A percentile compares a stretch with the other conserved stretches of the same genome.
phyloP scores from a whole-genome alignment of 1,284 basidiomycete genomes.

The Microbotryum scabiosae region DNA sequence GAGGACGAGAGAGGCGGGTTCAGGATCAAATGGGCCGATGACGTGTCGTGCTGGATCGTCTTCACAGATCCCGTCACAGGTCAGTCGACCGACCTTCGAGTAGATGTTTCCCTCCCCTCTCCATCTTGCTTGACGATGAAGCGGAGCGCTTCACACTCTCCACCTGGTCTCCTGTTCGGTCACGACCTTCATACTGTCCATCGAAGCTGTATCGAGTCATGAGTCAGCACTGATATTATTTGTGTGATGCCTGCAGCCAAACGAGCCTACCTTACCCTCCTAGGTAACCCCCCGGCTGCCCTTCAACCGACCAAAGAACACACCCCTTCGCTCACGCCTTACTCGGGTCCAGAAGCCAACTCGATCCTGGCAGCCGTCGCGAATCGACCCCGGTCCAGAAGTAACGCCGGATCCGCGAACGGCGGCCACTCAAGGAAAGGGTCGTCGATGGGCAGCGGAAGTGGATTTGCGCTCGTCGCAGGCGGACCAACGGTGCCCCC shows the following conservation, averaged over 20 bases:
- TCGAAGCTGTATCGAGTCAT: background rate
- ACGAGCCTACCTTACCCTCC: constrained; percentile 80
- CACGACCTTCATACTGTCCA: too few relatives aligned
- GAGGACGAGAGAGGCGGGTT: constrained; percentile 80
- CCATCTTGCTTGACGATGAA: too few relatives aligned
- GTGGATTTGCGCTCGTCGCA: constrained; percentile 4
- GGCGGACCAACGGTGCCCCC: background rate
- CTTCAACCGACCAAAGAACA: constrained; percentile 50
- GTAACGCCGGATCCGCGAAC: constrained; percentile 15
- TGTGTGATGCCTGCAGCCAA: constrained; percentile 53
- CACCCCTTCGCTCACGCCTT: constrained; percentile 60
- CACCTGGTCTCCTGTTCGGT: too few relatives aligned
- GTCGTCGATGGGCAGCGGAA: constrained; percentile 2
- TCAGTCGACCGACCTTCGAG: constrained; percentile 34
- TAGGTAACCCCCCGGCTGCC: constrained; percentile 69
- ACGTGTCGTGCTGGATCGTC: constrained; percentile 89
- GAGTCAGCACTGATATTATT: constrained; percentile 12
- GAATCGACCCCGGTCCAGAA: constrained; percentile 39
- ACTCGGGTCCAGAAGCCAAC: constrained; percentile 88
- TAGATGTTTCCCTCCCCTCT: too few relatives aligned
- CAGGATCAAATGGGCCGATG: constrained; percentile 98
- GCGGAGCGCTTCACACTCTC: too few relatives aligned
- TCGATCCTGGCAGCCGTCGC: constrained; percentile 81
- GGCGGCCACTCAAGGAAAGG: constrained; percentile 10
- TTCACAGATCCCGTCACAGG: constrained; percentile 57